Percentiles rank a stretch among this genome's conserved stretches.
Conservation (phyloP, 2,329 filamentous ascomycete species). For the Sporothrix curviconia region DNA sequence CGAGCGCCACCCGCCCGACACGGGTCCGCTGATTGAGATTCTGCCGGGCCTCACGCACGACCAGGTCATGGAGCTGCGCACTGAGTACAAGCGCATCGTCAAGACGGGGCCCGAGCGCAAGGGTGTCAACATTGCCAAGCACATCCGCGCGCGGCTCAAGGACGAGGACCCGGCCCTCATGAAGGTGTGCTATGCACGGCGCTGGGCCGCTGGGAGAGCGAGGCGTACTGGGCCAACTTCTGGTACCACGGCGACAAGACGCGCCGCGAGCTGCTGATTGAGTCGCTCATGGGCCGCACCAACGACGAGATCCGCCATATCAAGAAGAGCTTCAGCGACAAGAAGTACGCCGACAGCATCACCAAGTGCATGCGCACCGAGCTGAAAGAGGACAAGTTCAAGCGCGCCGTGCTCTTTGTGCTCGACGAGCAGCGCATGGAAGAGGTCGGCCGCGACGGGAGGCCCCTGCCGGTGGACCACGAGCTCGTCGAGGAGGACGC, state of each 20-base stretch:
- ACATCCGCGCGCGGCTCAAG: slow-evolving; percentile 71
- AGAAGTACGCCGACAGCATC: slow-evolving; percentile 79
- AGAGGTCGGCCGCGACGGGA: slow-evolving; percentile 62
- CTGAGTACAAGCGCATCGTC: slow-evolving; percentile 83
- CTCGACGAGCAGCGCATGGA: slow-evolving; percentile 80
- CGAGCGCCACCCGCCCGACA: slow-evolving; percentile 56
- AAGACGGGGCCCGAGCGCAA: slow-evolving; percentile 68
- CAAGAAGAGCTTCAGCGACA: slow-evolving; percentile 83
- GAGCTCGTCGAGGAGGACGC: slow-evolving; percentile 64
- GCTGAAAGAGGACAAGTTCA: slow-evolving; percentile 93
- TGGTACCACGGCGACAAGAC: slow-evolving; percentile 89
- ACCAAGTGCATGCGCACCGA: slow-evolving; percentile 84
- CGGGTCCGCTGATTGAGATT: slow-evolving; percentile 70
- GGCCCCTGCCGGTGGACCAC: slow-evolving; percentile 49
- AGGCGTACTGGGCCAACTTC: slow-evolving; percentile 97
- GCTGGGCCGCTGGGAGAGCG: slow-evolving; percentile 82
- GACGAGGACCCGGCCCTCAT: slow-evolving; percentile 69
- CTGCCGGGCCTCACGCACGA: slow-evolving; percentile 79
- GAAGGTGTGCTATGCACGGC: slow-evolving; percentile 90
- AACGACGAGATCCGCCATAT: slow-evolving; percentile 84
- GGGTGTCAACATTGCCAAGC: slow-evolving; percentile 79
- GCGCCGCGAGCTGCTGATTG: slow-evolving; percentile 82
- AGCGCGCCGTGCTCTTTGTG: slow-evolving; percentile 74
- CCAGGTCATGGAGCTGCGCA: slow-evolving; percentile 78
- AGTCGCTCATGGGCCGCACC: slow-evolving; percentile 80